Conservation (phyloP, 176 grass and related monocot genomes). For the Avena atlantica region DNA sequence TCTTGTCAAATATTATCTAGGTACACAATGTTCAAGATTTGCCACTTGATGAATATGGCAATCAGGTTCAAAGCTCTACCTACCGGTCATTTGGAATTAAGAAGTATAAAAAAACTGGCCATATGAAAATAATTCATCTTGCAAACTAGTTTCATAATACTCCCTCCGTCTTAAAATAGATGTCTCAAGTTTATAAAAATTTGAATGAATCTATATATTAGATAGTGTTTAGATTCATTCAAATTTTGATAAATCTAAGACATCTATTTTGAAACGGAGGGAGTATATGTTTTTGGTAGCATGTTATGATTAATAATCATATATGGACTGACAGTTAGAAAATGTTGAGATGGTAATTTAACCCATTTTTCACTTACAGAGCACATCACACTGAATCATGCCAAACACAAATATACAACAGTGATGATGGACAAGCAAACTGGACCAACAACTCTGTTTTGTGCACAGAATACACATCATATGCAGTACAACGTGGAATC, state of each 20-base stretch:
- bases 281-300: background rate
- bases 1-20: constrained; percentile 25
- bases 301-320: background rate
- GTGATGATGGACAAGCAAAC: constrained; percentile 5
- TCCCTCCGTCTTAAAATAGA: too few species aligned
- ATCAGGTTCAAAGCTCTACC: background rate
- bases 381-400: background rate
- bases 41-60: background rate
- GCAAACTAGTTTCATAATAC: background rate
- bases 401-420: background rate
- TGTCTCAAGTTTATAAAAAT: too few species aligned
- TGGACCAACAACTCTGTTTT: background rate
- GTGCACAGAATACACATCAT: background rate
- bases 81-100: background rate
- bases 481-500: background rate
- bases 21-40: constrained; percentile 4
- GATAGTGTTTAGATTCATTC: too few species aligned
- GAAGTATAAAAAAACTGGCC: background rate
- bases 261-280: too few species aligned
- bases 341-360: background rate
- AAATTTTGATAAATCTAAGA: too few species aligned
- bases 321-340: background rate
- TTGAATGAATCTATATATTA: too few species aligned
- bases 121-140: constrained; percentile 5
- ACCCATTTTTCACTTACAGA: background rate